Base-by-base conservation (phyloP, 73 alveolate species). In the Paramecium bursaria region DNA sequence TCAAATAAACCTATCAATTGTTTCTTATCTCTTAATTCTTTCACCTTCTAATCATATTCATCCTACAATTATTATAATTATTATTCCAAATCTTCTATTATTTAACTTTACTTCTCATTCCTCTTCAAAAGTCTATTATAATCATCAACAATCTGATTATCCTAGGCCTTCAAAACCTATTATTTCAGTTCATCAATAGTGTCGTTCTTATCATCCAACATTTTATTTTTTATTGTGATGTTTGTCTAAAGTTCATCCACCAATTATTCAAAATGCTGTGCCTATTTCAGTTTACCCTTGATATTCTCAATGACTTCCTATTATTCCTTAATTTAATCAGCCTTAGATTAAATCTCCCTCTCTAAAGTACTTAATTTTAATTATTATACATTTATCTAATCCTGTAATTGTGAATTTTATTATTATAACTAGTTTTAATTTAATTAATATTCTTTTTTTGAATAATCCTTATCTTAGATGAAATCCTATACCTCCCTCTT, bases 121-220 rank as follows among this genome's bases (percentile, higher is more conserved):
- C 55, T 67, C 14, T 42, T 67, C 44, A 25, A 67, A 15, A 67
- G 22, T 67, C 44, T 67, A 3, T 15, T n/a, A 42, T 67, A 67
- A 14, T 67, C 82, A 3, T 67, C 82, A n/a, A n/a, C n/a, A n/a
- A n/a, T n/a, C n/a, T n/a, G n/a, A n/a, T 15, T 42, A 67, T 39
- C 60, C 82, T 25, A 15, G 22, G 2, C 82, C 82, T 4, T 67
- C 82, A 17, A 39, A 42, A 67, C 44, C 44, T 67, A 26, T 67
- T 67, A 14, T 39, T 67, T 67, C 44, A 67, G 44, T 67, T 67
- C 82, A 35, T 67, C 82, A 15, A 67, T 67, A 0, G 60, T 67
- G 44, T 67, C 82, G 21, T 67, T 67, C 33, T 67, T 67, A 39
- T 67, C 82, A 67, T 67, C 82, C 13, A 67, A 67, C 82, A 67